Evolutionary conservation across 2,329 filamentous ascomycete genomes (phyloP).

Genomic region (Fusarium buharicum): DNA sequence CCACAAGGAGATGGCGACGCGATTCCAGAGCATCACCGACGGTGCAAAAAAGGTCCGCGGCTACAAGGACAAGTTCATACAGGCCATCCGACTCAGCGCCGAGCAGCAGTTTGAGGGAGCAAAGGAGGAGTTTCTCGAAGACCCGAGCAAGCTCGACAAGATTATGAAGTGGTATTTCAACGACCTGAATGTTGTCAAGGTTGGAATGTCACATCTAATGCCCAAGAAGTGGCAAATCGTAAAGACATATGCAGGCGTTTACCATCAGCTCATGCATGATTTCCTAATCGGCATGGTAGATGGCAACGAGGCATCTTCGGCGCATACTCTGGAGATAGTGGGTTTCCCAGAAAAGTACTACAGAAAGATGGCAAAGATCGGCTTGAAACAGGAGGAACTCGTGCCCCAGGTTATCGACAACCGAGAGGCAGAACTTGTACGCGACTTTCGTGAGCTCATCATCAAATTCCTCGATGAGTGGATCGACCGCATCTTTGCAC

Average conservation of each 20-base stretch:
- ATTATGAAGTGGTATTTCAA: conserved; percentile 97
- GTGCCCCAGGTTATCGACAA: conserved; percentile 89
- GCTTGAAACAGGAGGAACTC: conserved; percentile 80
- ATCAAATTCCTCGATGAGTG: conserved; percentile 96
- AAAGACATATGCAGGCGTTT: conserved; percentile 88
- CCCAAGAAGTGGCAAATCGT: conserved; percentile 97
- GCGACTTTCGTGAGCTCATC: conserved; percentile 94
- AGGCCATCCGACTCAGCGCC: conserved; percentile 78
- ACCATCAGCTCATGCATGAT: conserved; percentile 95
- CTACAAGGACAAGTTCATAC: conserved; percentile 95
- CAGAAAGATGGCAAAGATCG: conserved; percentile 91
- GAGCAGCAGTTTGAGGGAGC: conserved; percentile 78
- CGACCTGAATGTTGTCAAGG: conserved; percentile 92
- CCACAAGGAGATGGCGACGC: conserved; percentile 90
- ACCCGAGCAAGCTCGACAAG: conserved; percentile 86
- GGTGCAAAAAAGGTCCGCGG: conserved; percentile 91
- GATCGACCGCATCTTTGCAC: conserved; percentile 90
- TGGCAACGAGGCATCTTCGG: conserved; percentile 83
- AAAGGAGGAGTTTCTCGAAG: conserved; percentile 80
- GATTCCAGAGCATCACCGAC: conserved; percentile 95
- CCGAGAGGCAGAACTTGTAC: conserved; percentile 87
- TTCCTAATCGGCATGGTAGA: conserved; percentile 86
- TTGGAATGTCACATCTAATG: conserved; percentile 91
- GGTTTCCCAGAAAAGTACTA: conserved; percentile 98
- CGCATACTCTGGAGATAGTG: conserved; percentile 89